Evolutionary conservation across 331 rosid genomes (phyloP), one percentile per base, ranked within the genome.

Genomic region (Prunus yedoensis): DNA sequence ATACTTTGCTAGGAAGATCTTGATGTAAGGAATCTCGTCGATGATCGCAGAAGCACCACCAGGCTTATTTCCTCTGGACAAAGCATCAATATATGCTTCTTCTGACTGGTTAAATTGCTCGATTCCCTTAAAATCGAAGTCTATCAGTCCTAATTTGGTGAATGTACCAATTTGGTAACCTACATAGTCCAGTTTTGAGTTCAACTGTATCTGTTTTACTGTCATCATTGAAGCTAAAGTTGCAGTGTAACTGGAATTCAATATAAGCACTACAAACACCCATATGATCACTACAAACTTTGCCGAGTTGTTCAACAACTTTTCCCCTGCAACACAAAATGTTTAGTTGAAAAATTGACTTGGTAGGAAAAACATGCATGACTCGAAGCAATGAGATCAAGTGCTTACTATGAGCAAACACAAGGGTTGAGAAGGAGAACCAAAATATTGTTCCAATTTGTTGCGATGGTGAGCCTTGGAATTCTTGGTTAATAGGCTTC

Each of bases 11-110:
- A 80, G 76, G 68, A 68, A 80, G 41, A 32, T 10, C 25, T 74
- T 80, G 58, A 80, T 47, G 66, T 80, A 80, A 14, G 83, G 83
- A 49, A 79, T 50, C 66, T 74, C 83, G 17, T 50, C 79, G 10
- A 74, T 1, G n/a, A 80, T 74, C 4, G 67, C 76, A 20, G 76
- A 80, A 28, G 74, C 76, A 25, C 79, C 79, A 23, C 79, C 83
- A 66, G 21, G 63, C 46, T 67, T 54, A 6, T 70, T 79, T 67
- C 83, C 83, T 51, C 7, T 27, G 8, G 74, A 77, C 30, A 77
- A 68, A 58, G 75, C 80, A 10, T 68, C 28, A 8, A 53, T 62
- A n/a, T 7, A 77, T 68, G 30, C 70, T 68, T 68, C 23, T 43
- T 16, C 46, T 17, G 69, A 45, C 23, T 2, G 8, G 17, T 15